Evolutionary conservation across 345 rosid genomes (phyloP), one percentile per base, ranked within the genome.

Genomic region (Ceriops decandra): DNA sequence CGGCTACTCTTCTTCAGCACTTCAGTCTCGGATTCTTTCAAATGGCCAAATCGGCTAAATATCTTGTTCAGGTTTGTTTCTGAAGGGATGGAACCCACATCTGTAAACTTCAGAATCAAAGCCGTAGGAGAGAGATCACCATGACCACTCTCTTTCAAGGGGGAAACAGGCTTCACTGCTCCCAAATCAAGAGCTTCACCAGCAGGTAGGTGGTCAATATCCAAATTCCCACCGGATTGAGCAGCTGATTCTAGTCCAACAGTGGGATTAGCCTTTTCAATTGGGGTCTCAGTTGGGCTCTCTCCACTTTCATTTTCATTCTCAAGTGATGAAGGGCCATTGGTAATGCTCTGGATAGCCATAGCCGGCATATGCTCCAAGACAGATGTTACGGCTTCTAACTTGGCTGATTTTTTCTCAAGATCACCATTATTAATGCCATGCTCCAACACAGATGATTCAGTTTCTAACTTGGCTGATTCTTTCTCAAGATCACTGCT

Each of bases 31-130:
- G 82, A 60, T 62, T 82, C 85, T 47, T 61, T 71, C 49, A 88
- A 58, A 20, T 79, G 76, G 9, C 91, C 90, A 10, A 80, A 86
- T 8, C 72, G 77, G 68, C 87, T 78, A 69, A 88, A 87, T 69
- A 85, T 85, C 72, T 69, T 68, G 70, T 83, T 84, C 82, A 90
- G 71, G 10, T 80, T 75, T 42, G 76, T 76, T 58, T 66, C 75
- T 0, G 85, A 68, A 15, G 91, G 88, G 69, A 84, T 76, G 1
- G 84, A 81, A 65, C 74, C 81, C 59, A 76, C 52, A 72, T 76
- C 76, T 2, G 83, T 71, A 71, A 86, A 85, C 66, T 84, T 85
- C 64, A 90, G 76, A 77, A 82, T 76, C 76, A 87, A 70, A 19
- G 89, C 83, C 17, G 88, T 84, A 13, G 79, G 78, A n/a, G 71